phyloP scores from a whole-genome alignment of 2,329 filamentous ascomycete species.

The Talaromyces sp. region DNA sequence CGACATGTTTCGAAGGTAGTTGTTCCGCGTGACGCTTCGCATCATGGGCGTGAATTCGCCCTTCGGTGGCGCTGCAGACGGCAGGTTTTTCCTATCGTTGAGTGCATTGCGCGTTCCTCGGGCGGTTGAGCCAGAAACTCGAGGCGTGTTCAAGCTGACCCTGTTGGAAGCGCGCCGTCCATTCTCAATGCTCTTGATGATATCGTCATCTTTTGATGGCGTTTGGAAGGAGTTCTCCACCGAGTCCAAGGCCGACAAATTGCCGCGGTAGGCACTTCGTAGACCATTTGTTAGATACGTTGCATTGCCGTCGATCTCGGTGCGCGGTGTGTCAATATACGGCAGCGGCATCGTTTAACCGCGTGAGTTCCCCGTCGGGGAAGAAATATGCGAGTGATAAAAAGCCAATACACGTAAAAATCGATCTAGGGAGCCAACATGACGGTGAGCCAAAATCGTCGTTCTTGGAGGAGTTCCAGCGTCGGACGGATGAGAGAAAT shows the following conservation, averaged over 20 bases:
- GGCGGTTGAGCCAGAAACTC: slow-evolving; percentile 50
- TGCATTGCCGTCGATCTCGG: slow-evolving; percentile 69
- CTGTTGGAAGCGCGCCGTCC: slow-evolving; percentile 48
- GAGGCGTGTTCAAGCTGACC: slow-evolving; percentile 65
- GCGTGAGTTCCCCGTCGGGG: background rate
- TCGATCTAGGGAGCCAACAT: background rate
- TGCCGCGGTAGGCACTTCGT: slow-evolving; percentile 44
- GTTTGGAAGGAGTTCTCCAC: slow-evolving; percentile 83
- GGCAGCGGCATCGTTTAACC: slow-evolving; percentile 54
- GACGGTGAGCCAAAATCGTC: background rate
- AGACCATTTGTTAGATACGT: slow-evolving; percentile 67
- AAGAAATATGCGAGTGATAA: background rate
- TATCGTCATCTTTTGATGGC: slow-evolving; percentile 68
- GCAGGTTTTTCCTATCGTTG: slow-evolving; percentile 65
- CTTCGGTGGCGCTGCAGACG: slow-evolving; percentile 47
- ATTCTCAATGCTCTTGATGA: slow-evolving; percentile 69
- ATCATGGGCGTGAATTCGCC: slow-evolving; percentile 92
- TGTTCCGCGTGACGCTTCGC: slow-evolving; percentile 68
- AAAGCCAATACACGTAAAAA: background rate
- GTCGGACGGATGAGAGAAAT: background rate
- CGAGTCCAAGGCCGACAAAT: slow-evolving; percentile 61
- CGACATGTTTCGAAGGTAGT: slow-evolving; percentile 54
- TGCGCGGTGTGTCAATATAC: slow-evolving; percentile 80
- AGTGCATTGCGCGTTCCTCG: slow-evolving; percentile 46
- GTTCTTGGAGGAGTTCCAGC: background rate